Base-by-base conservation (phyloP, 257 asterid species). In the Lycium barbarum region DNA sequence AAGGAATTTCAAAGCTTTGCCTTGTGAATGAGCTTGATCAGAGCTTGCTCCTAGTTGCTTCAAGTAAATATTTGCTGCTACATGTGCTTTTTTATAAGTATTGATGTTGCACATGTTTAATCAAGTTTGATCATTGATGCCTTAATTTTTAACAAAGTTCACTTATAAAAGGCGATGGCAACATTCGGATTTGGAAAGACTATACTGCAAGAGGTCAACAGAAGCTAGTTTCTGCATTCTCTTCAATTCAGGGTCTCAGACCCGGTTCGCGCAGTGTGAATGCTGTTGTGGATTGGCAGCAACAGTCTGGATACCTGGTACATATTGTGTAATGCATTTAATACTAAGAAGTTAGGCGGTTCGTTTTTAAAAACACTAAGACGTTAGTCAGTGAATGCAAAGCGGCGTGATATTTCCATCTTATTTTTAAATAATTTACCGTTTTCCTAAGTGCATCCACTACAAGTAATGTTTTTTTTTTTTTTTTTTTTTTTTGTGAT, bases 221-320 rank as follows among this genome's bases (percentile, higher is more conserved):
- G 86, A 95, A 92, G 85, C 88, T 95, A 71, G 98, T 97, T 84
- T 92, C 99, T 87, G 97, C 98, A 66, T 94, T 97, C 88, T 88
- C 97, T 82, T 93, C 99, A 53, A 90, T 94, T 88, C 99, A 91
- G 86, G 97, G 96, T 79, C 98, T 88, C 84, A 91, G 91, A 88
- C 95, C 97, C 84, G 98, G 95, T 71, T 93, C 90, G 71, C 93
- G 91, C 80, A 87, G 93, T 88, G 93, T 92, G 89, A 95, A 95
- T 62, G 97, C 99, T 88, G 98, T 97, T 86, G 98, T 97, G 62
- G 99, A 97, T 90, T 97, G 98, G 99, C 99, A 97, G 88, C 99
- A 97, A 90, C 98, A 94, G 89, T 97, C 99, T 74, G 97, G 99
- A 73, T 92, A 90, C 91, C 87, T 91, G 91, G 91, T 84, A 88